A percentile compares a stretch with the other conserved stretches of the same genome.
phyloP scores from a whole-genome alignment of 768 basidiomycete genomes.

The Suillus placidus region DNA sequence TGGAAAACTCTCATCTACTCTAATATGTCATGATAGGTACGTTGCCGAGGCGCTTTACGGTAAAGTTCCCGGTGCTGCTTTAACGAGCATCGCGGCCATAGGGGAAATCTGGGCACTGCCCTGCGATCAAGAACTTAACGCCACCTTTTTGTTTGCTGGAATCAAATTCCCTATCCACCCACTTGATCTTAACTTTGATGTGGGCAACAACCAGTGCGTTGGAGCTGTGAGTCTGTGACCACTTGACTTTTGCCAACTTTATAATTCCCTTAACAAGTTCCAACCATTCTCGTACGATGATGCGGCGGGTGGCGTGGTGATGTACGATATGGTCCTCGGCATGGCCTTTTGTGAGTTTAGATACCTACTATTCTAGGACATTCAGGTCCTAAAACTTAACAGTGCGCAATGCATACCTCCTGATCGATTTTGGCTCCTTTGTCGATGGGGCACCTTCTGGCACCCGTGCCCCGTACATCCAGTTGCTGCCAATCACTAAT shows the following conservation, averaged over 20 bases:
- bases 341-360: slow-evolving; percentile 66
- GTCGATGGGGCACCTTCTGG: slow-evolving; percentile 43
- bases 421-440: slow-evolving; percentile 69
- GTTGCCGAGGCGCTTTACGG: slow-evolving; percentile 67
- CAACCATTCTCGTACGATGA: slow-evolving; percentile 63
- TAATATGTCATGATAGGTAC: slow-evolving; percentile 34
- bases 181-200: slow-evolving; percentile 51
- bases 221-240: slow-evolving; percentile 44
- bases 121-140: slow-evolving; percentile 63
- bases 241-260: background rate
- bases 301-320: slow-evolving; percentile 16
- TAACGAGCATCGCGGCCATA: slow-evolving; percentile 39
- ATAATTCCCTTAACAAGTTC: slow-evolving; percentile 46
- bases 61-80: slow-evolving; percentile 54
- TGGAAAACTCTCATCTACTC: slow-evolving; percentile 13
- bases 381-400: slow-evolving; percentile 3
- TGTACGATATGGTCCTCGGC: slow-evolving; percentile 68
- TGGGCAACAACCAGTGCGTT: slow-evolving; percentile 33
- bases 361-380: slow-evolving; percentile 8
- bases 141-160: slow-evolving; percentile 66
- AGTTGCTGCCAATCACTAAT: slow-evolving; percentile 60
- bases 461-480: slow-evolving; percentile 56
- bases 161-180: slow-evolving; percentile 64
- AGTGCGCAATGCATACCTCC: slow-evolving; percentile 69
- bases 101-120: slow-evolving; percentile 63